Conservation (phyloP, 192 early-diverging fungal species). For the Podila verticillata region DNA sequence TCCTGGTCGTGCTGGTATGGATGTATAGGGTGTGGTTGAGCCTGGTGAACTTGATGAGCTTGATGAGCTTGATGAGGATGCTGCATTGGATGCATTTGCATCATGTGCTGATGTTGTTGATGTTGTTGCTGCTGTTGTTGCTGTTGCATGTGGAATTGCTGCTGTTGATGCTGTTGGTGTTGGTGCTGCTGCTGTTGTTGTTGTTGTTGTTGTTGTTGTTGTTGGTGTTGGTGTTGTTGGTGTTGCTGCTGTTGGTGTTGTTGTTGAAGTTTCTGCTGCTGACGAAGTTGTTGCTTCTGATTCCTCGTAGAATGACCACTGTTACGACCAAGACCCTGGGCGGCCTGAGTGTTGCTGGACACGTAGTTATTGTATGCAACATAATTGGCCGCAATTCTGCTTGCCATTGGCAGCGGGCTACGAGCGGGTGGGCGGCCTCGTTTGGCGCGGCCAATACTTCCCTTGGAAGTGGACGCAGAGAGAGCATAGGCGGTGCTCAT, state of each 20-base stretch:
- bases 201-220: conserved; percentile 38
- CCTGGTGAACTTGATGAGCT: neutral
- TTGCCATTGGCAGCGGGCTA: conserved; percentile 41
- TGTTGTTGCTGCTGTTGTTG: conserved; percentile 13
- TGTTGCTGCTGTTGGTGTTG: conserved; percentile 40
- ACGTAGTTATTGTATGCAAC: conserved; percentile 53
- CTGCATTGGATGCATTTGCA: neutral
- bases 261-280: conserved; percentile 34
- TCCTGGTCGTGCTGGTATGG: neutral
- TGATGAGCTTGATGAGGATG: neutral
- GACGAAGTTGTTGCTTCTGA: conserved; percentile 47
- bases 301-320: conserved; percentile 22
- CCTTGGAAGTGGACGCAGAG: conserved; percentile 13
- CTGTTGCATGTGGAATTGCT: conserved; percentile 2
- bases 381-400: conserved; percentile 46
- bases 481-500: conserved; percentile 30
- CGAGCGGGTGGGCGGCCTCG: conserved; percentile 36
- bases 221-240: conserved; percentile 13
- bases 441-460: conserved; percentile 8
- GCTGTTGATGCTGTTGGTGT: conserved; percentile 22
- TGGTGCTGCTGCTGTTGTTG: conserved; percentile 16
- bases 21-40: neutral
- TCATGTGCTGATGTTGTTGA: conserved; percentile 14
- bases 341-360: conserved; percentile 49
- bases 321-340: conserved; percentile 42